Base-by-base conservation (phyloP, 768 basidiomycete genomes). In the Kondoa subrosea region DNA sequence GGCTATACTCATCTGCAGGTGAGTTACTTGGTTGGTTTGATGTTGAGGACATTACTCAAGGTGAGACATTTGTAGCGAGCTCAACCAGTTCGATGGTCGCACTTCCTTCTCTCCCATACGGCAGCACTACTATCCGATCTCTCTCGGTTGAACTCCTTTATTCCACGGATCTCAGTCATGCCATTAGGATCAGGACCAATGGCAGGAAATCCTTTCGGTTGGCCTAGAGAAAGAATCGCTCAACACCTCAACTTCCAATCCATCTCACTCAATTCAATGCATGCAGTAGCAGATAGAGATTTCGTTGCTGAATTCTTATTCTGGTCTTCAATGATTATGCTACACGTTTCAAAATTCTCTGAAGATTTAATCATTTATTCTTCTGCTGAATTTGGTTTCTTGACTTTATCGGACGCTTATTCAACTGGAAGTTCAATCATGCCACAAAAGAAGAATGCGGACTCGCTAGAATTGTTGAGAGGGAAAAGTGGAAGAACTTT, bases 361-460 rank as follows among this genome's bases (percentile, higher is more conserved):
- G 95, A 99, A 78, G 95, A 99, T 77, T 78, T 99, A 74, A 88
- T 99, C 78, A 82, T 99, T 67, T 97, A 97, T 77, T 95, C 92
- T 12, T 89, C 89, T 3, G 89, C 90, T 62, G 95, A 99, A 78
- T 99, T 99, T 76, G 91, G 91, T 3, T 99, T 97, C 77, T 82
- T 99, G 68, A 85, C 86, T n/a, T 77, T 97, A 74, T 91, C 88
- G 74, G 95, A 99, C 78, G 95, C 95, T 2, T 99, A 99, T 78
- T 96, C 91, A 76, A 99, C 95, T 57, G 95, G 95, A 4, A 96
- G 92, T 56, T 96, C 92, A 72, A 96, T 99, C 76, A 99, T 99
- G 95, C 95, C 95, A 3, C 95, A 97, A 76, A 97, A 99, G 80
- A 99, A 97, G 80, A 96, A 96, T 75, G 89, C 92, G 0, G 95